Base-by-base conservation (phyloP, 148 eudicot species). In the Nyssa sinensis region DNA sequence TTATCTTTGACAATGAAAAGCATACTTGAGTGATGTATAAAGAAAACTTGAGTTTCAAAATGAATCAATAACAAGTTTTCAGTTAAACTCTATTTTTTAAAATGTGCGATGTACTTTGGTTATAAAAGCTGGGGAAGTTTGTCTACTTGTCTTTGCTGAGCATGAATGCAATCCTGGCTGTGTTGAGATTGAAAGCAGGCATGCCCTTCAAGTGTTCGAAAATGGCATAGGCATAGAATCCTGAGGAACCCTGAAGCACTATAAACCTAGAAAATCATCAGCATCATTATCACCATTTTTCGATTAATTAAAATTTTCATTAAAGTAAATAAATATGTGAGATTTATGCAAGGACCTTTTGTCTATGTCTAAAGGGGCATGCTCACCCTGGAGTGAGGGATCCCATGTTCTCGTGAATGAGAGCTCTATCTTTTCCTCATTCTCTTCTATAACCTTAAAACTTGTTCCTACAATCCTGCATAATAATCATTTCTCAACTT, bases 361-460 rank as follows among this genome's bases (percentile, higher is more conserved):
- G 77, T 90, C 96, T 37, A 89, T 86, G 62, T 81, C 70, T 30
- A 93, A 29, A 16, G 98, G 98, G 24, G 89, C 87, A 41, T 84
- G 86, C 63, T 81, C 69, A 30, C 81, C 92, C 60, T 60, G 64
- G 19, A 86, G 63, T 53, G 96, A 88, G 19, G 90, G 76, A 76
- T 88, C 83, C 98, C 98, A 93, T 60, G 81, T 73, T 74, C 98
- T 86, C 57, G 84, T 83, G 74, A 93, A 93, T 8, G 98, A 93
- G 31, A 93, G 77, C 77, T 93, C 96, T 27, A 90, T 84, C 78
- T 81, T 83, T 27, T 89, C 88, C 57, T 84, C 86, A 73, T 77
- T 90, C 58, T 93, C 88, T 41, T 79, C 80, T 68, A 87, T 76
- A 2, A 93, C 88, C 70, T 77, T 78, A 55, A 80, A 68, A 14